Conservation (phyloP, 306 rosid genomes). For the Trifolium subterraneum region DNA sequence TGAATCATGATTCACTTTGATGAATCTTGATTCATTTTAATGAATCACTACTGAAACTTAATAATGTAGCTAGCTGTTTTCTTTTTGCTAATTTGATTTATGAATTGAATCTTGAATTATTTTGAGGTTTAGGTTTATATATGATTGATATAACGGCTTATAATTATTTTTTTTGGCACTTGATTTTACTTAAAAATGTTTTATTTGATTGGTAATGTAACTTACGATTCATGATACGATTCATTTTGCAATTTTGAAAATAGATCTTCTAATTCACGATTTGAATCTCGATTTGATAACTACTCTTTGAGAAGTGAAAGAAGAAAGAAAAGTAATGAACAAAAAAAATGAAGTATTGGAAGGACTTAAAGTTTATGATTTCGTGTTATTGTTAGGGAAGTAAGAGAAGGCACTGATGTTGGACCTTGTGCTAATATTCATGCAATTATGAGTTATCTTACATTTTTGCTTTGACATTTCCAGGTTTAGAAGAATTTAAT, state of each 20-base stretch:
- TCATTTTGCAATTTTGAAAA: neutral
- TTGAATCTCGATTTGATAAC: neutral
- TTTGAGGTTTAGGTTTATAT: neutral
- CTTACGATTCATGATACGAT: neutral
- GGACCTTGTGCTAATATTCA: neutral
- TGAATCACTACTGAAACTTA: neutral
- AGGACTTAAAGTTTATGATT: conserved; percentile 17
- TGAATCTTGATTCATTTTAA: neutral
- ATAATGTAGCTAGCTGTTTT: neutral
- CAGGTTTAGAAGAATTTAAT: conserved; percentile 80
- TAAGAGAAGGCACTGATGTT: conserved; percentile 12
- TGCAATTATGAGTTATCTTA: conserved; percentile 22
- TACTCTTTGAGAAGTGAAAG: neutral
- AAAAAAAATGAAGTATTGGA: neutral
- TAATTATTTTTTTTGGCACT: neutral
- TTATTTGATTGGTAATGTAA: neutral
- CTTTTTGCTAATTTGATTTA: neutral
- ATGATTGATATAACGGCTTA: neutral
- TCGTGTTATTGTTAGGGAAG: conserved; percentile 16
- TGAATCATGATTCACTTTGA: neutral
- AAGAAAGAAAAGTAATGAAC: neutral
- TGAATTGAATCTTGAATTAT: neutral
- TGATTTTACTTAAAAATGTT: neutral
- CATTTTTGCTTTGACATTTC: conserved; percentile 3
- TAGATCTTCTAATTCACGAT: neutral